Conservation (phyloP, 495 filamentous ascomycete genomes). For the Penicillium chermesinum region DNA sequence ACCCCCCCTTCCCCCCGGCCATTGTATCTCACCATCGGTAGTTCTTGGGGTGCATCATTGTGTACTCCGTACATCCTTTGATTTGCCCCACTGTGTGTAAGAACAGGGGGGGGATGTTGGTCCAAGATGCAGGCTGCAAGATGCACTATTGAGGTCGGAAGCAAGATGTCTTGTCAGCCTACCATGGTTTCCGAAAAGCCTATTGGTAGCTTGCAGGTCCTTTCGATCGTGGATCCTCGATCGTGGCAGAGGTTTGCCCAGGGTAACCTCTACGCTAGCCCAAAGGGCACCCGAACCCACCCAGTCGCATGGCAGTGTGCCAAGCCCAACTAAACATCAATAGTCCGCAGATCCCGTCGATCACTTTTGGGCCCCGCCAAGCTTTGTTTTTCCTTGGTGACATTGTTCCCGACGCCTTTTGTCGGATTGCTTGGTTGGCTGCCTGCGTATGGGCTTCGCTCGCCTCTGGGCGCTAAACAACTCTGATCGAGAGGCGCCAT, state of each 20-base stretch:
- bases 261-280: neutral
- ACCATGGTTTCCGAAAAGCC: neutral
- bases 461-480: conserved; percentile 20
- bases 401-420: neutral
- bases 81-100: neutral
- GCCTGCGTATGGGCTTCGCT: conserved; percentile 1
- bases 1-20: neutral
- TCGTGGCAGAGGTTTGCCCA: neutral
- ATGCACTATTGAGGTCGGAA: conserved; percentile 24
- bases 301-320: conserved; percentile 28
- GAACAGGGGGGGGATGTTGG: conserved; percentile 1
- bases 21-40: neutral
- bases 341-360: conserved; percentile 46
- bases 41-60: neutral
- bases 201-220: neutral
- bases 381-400: conserved; percentile 18
- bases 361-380: conserved; percentile 34
- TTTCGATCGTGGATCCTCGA: too few relatives aligned
- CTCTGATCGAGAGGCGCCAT: conserved; percentile 20
- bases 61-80: neutral
- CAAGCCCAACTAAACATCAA: conserved; percentile 42
- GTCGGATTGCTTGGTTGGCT: neutral
- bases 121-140: conserved; percentile 6
- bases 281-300: neutral
- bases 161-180: conserved; percentile 9